Evolutionary conservation across 208 protist genomes (phyloP).

Genomic region (Wallacemonas sp.): DNA sequence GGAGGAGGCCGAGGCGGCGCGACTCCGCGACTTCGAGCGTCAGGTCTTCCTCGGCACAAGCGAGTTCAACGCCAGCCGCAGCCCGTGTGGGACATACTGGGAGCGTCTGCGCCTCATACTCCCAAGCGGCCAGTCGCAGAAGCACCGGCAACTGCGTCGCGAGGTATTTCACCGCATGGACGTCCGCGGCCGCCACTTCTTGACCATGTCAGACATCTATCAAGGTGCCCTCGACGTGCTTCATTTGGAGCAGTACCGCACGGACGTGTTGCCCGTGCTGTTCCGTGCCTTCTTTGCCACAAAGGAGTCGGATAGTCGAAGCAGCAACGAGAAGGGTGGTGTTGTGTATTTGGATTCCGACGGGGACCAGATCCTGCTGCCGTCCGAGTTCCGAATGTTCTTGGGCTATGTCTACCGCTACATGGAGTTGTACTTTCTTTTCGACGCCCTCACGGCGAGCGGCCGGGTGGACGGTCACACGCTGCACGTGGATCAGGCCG

Average conservation of each 20-base stretch:
- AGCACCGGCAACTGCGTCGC: constrained; percentile 42
- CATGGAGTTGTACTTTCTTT: constrained; percentile 83
- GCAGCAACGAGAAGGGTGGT: not conserved
- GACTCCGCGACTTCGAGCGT: not conserved
- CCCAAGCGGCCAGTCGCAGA: constrained; percentile 34
- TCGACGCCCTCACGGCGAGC: constrained; percentile 63
- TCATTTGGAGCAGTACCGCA: constrained; percentile 43
- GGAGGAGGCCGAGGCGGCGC: constrained; percentile 5
- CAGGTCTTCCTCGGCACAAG: constrained; percentile 18
- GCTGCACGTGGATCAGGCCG: constrained; percentile 24
- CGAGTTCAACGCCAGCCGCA: constrained; percentile 17
- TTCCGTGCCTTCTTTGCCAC: constrained; percentile 53
- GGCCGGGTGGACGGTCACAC: constrained; percentile 27
- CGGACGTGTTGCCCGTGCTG: constrained; percentile 43
- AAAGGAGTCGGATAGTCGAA: constrained; percentile 29
- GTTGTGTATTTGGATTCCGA: constrained; percentile 41
- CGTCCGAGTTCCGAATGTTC: constrained; percentile 49
- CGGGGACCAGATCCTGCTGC: constrained; percentile 49
- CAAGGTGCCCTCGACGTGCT: constrained; percentile 42
- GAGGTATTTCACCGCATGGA: constrained; percentile 53
- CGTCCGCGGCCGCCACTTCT: constrained; percentile 22
- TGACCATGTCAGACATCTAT: constrained; percentile 46
- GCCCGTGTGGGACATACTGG: constrained; percentile 39
- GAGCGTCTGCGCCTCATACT: constrained; percentile 49
- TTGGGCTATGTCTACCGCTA: constrained; percentile 70